phyloP scores from a whole-genome alignment of 306 rosid species.

The Vigna reflexopilosa region DNA sequence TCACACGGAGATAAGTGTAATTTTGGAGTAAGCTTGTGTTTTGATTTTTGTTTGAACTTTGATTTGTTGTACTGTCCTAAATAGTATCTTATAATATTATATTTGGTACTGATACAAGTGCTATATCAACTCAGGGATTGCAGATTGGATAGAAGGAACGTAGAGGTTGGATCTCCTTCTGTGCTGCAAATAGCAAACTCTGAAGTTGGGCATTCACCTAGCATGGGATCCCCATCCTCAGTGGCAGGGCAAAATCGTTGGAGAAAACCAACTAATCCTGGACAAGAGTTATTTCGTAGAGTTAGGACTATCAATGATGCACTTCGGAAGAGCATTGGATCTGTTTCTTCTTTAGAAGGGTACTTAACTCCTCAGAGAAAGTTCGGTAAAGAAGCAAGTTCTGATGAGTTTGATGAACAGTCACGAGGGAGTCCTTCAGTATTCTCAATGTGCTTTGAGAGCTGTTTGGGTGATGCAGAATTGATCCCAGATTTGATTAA shows the following conservation, averaged over 20 bases:
- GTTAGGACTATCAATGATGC: conserved; percentile 51
- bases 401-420: conserved; percentile 38
- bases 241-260: conserved; percentile 36
- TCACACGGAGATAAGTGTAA: conserved; percentile 13
- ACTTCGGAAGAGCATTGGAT: conserved; percentile 39
- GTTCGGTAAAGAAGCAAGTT: conserved; percentile 32
- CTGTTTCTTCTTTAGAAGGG: conserved; percentile 51
- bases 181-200: conserved; percentile 47
- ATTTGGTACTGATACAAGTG: conserved; percentile 46
- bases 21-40: conserved; percentile 5
- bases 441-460: conserved; percentile 51
- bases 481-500: conserved; percentile 42
- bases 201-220: conserved; percentile 39
- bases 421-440: conserved; percentile 53
- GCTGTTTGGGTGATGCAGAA: conserved; percentile 46
- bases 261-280: conserved; percentile 44
- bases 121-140: conserved; percentile 52
- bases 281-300: conserved; percentile 54
- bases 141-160: conserved; percentile 48
- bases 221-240: conserved; percentile 53
- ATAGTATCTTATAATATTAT: conserved; percentile 21
- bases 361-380: conserved; percentile 30
- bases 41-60: conserved; percentile 25
- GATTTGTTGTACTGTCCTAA: conserved; percentile 2
- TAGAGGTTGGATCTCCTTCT: conserved; percentile 46